Base-by-base conservation (phyloP, 140 eudicot genomes). In the Stevia rebaudiana region DNA sequence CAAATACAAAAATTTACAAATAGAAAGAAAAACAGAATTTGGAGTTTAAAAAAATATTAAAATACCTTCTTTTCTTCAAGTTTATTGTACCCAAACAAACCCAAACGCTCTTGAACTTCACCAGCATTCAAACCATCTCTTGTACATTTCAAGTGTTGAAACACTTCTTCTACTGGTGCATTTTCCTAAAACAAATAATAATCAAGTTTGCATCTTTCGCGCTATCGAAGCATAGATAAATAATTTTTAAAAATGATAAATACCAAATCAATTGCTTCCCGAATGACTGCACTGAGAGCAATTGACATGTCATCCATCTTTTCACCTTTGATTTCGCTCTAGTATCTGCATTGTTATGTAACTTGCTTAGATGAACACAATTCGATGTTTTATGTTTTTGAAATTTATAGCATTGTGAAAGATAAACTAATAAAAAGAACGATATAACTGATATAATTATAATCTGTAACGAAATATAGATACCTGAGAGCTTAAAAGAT, bases 41-140 rank as follows among this genome's bases (percentile, higher is more conserved):
- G 6, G 37, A 23, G 22, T 17, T 59, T 52, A n/a, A 10, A 3
- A 33, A n/a, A 25, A 55, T 3, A 8, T 63, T 52, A 6, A 16
- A 3, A 8, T 60, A 86, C 97, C 90, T 78, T 87, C 50, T 84
- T 90, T 76, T 90, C 97, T 74, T 87, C 94, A 12, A 87, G 97
- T 77, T 87, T 87, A 72, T 90, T 90, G 81, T 80, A 79, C 57
- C 97, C 97, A 67, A 87, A 90, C 13, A 78, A 50, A 23, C 77
- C 84, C 52, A 86, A 36, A 12, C 97, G 80, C 28, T 78, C 75
- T 67, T 78, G 78, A 68, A 75, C 94, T 53, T 74, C 94, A 43
- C 75, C 76, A 0, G 81, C 57, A 42, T 57, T 80, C 63, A 90
- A 66, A 53, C 98, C 95, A 13, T 82, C 74, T 67, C 79, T 67